Evolutionary conservation across 495 filamentous ascomycete genomes (phyloP).

Genomic region (Tuber melanosporum): DNA sequence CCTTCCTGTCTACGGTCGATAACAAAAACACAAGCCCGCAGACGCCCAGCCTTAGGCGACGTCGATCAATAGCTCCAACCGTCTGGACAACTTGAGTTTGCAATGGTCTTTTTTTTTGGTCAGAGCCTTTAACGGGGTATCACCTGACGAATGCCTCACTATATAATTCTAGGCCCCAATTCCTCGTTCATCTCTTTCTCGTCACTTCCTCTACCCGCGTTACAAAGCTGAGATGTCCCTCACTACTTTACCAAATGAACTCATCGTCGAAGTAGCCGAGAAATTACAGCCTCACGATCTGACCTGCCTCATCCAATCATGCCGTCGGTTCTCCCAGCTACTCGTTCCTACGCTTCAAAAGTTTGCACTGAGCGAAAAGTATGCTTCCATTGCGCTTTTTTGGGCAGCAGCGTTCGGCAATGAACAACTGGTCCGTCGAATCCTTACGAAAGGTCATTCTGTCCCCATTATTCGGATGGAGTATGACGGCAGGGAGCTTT

Average conservation of each 20-base stretch:
- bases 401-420: slow-evolving; percentile 8
- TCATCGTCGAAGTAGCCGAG: slow-evolving; percentile 3
- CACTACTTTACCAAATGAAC: background rate
- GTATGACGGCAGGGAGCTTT: background rate
- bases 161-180: slow-evolving; percentile 2
- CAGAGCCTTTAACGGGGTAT: background rate
- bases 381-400: background rate
- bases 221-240: background rate
- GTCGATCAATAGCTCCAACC: background rate
- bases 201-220: background rate
- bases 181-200: background rate
- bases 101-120: background rate
- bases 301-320: background rate
- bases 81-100: background rate
- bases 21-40: background rate
- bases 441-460: slow-evolving; percentile 6
- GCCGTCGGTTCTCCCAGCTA: background rate
- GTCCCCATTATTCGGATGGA: background rate
- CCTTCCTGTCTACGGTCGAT: background rate
- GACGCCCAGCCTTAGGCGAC: background rate
- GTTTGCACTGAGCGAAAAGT: background rate
- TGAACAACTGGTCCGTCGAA: background rate
- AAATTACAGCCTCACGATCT: background rate
- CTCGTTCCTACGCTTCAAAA: background rate
- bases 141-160: background rate